These are phyloP conservation scores for Styphnolobium japonicum DNA, from an alignment of 306 rosid species.

Conservation along the genomic window DNA sequence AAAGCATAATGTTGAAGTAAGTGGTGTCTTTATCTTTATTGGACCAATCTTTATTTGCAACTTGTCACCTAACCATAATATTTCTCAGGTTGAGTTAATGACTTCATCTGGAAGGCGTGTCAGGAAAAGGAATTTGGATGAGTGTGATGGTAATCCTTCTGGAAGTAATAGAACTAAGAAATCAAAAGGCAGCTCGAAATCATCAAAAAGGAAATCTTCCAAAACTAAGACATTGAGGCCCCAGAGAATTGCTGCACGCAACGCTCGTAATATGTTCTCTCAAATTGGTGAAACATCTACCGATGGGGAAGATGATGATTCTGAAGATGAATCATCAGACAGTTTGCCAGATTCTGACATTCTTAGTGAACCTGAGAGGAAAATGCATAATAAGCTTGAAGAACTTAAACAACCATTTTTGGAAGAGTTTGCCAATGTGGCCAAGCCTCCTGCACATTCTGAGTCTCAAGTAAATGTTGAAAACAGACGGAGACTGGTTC, in stretches of 20 bases:
- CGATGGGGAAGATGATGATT: constrained; percentile 58
- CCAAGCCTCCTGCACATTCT: constrained; percentile 39
- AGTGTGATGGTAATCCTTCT: constrained; percentile 46
- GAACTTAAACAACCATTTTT: constrained; percentile 31
- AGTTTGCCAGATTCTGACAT: constrained; percentile 47
- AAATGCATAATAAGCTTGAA: constrained; percentile 31
- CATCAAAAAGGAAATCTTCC: constrained; percentile 53
- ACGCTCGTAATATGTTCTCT: constrained; percentile 71
- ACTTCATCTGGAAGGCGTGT: constrained; percentile 69
- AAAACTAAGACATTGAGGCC: constrained; percentile 60
- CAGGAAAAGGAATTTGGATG: constrained; percentile 71
- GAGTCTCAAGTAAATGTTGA: constrained; percentile 42
- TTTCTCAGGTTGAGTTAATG: constrained; percentile 48
- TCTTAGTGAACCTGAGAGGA: constrained; percentile 44
- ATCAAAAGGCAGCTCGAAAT: constrained; percentile 43
- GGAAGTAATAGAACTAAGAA: constrained; percentile 53
- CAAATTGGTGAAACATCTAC: constrained; percentile 61
- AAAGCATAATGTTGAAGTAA: constrained; percentile 48
- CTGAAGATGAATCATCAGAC: constrained; percentile 60
- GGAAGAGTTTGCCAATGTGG: constrained; percentile 31
- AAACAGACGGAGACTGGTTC: constrained; percentile 52
- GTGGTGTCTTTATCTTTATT: constrained; percentile 22
- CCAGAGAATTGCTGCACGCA: constrained; percentile 69
- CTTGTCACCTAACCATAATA: constrained; percentile 22
- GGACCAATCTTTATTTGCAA: constrained; percentile 21